Evolutionary conservation across 208 protist genomes (phyloP).

Genomic region (Phytomonas sp.): DNA sequence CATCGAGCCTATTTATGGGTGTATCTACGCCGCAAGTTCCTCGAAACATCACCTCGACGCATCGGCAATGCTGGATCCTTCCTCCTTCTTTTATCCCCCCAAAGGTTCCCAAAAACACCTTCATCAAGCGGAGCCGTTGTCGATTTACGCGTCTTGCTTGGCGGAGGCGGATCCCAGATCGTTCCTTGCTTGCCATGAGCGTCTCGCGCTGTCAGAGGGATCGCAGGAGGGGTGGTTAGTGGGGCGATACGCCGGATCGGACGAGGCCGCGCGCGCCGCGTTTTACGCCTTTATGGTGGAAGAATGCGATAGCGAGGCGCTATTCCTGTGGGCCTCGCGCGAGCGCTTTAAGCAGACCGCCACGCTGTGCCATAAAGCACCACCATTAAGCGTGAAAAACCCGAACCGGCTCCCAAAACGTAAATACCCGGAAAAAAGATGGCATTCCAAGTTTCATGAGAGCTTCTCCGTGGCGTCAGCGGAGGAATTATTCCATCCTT

Average conservation of each 20-base stretch:
- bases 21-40: neutral
- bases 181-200: neutral
- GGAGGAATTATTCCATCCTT: slow-evolving; percentile 26
- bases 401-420: slow-evolving; percentile 21
- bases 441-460: slow-evolving; percentile 33
- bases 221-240: neutral
- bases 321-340: slow-evolving; percentile 30
- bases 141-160: neutral
- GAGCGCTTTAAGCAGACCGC: slow-evolving; percentile 34
- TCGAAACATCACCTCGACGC: neutral
- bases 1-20: neutral
- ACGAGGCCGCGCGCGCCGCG: slow-evolving; percentile 13
- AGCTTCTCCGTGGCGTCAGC: slow-evolving; percentile 23
- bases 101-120: neutral
- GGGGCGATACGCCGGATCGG: slow-evolving; percentile 12
- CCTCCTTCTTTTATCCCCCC: neutral
- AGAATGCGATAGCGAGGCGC: slow-evolving; percentile 22
- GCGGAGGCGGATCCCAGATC: neutral
- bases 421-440: slow-evolving; percentile 27
- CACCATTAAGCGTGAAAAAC: slow-evolving; percentile 5
- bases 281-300: slow-evolving; percentile 12
- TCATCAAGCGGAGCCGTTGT: neutral
- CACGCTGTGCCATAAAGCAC: slow-evolving; percentile 17
- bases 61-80: neutral
- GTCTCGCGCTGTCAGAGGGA: neutral